A percentile compares a stretch with the other conserved stretches of the same genome.
Evolutionary conservation across 2,329 filamentous ascomycete genomes (phyloP).

Genomic region (Beauveria asiatica): DNA sequence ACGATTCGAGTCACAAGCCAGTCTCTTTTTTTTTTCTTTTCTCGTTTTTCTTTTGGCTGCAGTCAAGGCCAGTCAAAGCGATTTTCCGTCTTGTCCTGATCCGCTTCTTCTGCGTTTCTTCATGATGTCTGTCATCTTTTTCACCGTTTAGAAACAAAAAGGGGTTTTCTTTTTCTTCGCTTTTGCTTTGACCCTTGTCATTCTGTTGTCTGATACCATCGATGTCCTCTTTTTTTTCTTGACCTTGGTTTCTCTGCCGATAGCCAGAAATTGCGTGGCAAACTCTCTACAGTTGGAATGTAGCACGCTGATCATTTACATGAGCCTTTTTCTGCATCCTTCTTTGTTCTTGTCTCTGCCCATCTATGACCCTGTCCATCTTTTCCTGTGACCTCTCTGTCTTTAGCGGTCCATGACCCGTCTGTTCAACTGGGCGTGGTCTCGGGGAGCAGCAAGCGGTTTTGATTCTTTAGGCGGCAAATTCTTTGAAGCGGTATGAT

Average conservation of each 20-base stretch:
- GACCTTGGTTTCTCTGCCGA: neutral
- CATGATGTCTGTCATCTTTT: neutral
- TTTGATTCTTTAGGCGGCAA: too few relatives aligned
- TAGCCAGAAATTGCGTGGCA: neutral
- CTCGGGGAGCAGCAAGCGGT: too few relatives aligned
- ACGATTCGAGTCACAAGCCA: neutral
- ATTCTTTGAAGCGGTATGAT: too few relatives aligned
- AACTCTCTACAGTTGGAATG: neutral
- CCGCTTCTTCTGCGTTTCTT: neutral
- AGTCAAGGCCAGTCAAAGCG: neutral
- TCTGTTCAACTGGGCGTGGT: too few relatives aligned
- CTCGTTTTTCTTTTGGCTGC: too few relatives aligned
- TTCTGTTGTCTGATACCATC: neutral
- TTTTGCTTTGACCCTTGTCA: neutral
- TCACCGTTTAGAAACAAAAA: neutral
- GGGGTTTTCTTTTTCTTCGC: neutral
- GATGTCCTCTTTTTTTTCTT: neutral
- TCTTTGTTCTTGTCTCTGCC: neutral
- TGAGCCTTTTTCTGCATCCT: neutral
- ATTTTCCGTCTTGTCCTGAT: neutral
- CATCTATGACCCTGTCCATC: too few relatives aligned
- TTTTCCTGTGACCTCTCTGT: too few relatives aligned
- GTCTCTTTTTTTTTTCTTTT: neutral
- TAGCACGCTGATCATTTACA: neutral
- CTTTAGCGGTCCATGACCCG: too few relatives aligned